Evolutionary conservation across 192 early-diverging fungal genomes (phyloP).

Genomic region (Oehlia diaphana): DNA sequence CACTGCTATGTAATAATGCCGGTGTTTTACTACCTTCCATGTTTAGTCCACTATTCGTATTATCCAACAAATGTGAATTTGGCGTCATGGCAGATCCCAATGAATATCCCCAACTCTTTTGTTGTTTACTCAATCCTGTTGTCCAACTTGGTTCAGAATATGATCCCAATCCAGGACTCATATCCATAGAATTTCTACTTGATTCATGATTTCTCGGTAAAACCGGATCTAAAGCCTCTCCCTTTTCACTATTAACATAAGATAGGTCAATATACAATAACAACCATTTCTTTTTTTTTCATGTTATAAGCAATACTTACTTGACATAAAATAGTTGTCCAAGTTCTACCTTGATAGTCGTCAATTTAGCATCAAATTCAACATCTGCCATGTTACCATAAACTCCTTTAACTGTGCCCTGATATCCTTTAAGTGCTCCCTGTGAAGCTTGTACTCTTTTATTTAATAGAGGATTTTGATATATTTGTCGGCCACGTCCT

Average conservation of each 20-base stretch:
- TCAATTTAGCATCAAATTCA: background rate
- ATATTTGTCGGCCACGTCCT: background rate
- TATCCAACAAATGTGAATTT: conserved; percentile 35
- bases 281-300: too few species aligned
- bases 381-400: background rate
- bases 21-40: conserved; percentile 55
- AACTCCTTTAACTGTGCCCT: background rate
- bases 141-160: conserved; percentile 22
- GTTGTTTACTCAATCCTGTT: background rate
- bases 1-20: conserved; percentile 45
- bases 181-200: conserved; percentile 35
- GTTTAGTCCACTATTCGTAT: conserved; percentile 44
- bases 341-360: background rate
- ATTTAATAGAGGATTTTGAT: background rate
- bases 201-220: background rate
- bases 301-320: background rate
- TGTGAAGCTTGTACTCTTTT: background rate
- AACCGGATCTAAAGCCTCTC: background rate
- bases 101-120: conserved; percentile 33
- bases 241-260: background rate
- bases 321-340: background rate
- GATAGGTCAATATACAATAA: background rate
- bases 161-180: conserved; percentile 37
- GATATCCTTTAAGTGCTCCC: background rate
- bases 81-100: conserved; percentile 62